Conservation (phyloP, 2,329 filamentous ascomycete genomes). For the Diaporthe sp. region DNA sequence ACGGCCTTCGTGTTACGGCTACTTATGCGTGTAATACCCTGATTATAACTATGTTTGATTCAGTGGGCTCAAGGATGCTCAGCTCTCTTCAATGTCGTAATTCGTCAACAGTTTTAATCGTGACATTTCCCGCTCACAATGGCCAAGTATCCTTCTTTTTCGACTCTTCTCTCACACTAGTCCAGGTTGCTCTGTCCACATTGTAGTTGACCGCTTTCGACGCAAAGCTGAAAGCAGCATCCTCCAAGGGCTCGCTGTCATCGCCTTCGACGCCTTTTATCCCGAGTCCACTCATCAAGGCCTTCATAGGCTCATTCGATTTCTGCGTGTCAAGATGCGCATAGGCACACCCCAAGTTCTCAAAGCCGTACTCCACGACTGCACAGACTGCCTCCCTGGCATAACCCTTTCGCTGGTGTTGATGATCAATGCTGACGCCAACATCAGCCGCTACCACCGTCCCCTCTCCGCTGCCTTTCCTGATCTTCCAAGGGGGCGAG, state of each 20-base stretch:
- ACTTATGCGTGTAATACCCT: no score
- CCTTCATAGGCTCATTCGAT: slow-evolving; percentile 40
- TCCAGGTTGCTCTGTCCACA: slow-evolving; percentile 40
- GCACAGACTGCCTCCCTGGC: slow-evolving; percentile 45
- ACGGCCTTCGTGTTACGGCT: no score
- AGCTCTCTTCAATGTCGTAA: background rate
- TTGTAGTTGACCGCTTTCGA: slow-evolving; percentile 38
- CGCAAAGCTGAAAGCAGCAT: slow-evolving; percentile 22
- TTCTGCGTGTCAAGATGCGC: slow-evolving; percentile 45
- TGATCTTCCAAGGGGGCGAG: slow-evolving; percentile 8
- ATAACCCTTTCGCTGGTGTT: slow-evolving; percentile 43
- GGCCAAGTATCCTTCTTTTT: slow-evolving; percentile 42
- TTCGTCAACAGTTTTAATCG: accelerated
- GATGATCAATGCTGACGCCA: slow-evolving; percentile 45
- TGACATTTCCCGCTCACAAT: background rate
- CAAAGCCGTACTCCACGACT: slow-evolving; percentile 45
- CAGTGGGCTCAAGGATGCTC: no score
- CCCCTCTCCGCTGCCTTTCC: background rate
- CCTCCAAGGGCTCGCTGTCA: slow-evolving; percentile 27
- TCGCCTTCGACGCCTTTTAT: slow-evolving; percentile 34
- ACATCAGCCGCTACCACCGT: slow-evolving; percentile 37
- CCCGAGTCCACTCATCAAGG: slow-evolving; percentile 38
- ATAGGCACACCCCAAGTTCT: slow-evolving; percentile 40
- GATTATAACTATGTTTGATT: no score
- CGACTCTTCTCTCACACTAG: slow-evolving; percentile 38